A percentile compares a stretch with the other conserved stretches of the same genome.
Evolutionary conservation across 2,329 filamentous ascomycete genomes (phyloP).

Genomic region (Madurella mycetomatis): DNA sequence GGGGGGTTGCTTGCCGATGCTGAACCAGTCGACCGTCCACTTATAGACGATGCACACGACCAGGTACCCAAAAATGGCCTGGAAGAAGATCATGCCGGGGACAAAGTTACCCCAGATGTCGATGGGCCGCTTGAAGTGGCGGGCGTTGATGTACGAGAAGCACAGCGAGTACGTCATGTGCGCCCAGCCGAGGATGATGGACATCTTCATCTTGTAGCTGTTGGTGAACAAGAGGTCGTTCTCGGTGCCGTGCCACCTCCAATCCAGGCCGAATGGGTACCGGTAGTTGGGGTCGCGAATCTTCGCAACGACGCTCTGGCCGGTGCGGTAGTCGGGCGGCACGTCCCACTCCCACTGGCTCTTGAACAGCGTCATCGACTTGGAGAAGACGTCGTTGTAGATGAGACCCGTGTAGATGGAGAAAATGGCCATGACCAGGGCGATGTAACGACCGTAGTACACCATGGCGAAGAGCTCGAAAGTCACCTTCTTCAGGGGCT

Average conservation of each 20-base stretch:
- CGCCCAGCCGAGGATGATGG: constrained; percentile 92
- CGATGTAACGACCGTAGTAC: constrained; percentile 98
- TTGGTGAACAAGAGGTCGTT: constrained; percentile 95
- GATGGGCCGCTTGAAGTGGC: constrained; percentile 89
- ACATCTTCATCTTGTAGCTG: constrained; percentile 99
- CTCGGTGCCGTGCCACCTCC: constrained; percentile 93
- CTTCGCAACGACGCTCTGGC: constrained; percentile 59
- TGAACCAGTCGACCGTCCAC: constrained; percentile 85
- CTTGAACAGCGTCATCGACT: constrained; percentile 80
- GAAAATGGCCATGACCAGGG: constrained; percentile 95
- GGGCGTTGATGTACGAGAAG: constrained; percentile 87
- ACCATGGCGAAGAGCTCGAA: constrained; percentile 98
- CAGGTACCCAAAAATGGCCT: constrained; percentile 96
- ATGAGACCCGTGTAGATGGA: constrained; percentile 96
- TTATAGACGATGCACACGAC: constrained; percentile 95
- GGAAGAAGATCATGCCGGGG: constrained; percentile 99
- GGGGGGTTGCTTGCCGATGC: constrained; percentile 64
- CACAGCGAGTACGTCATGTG: constrained; percentile 99
- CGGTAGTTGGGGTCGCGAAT: constrained; percentile 66
- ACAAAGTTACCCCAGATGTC: constrained; percentile 98
- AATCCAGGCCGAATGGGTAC: constrained; percentile 94
- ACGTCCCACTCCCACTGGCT: constrained; percentile 81
- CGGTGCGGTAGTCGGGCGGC: constrained; percentile 63
- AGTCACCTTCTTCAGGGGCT: constrained; percentile 80
- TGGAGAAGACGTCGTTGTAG: constrained; percentile 97